A percentile compares a stretch with the other conserved stretches of the same genome.
phyloP scores from a whole-genome alignment of 2,329 filamentous ascomycete genomes.

The Colletotrichum somersetense region DNA sequence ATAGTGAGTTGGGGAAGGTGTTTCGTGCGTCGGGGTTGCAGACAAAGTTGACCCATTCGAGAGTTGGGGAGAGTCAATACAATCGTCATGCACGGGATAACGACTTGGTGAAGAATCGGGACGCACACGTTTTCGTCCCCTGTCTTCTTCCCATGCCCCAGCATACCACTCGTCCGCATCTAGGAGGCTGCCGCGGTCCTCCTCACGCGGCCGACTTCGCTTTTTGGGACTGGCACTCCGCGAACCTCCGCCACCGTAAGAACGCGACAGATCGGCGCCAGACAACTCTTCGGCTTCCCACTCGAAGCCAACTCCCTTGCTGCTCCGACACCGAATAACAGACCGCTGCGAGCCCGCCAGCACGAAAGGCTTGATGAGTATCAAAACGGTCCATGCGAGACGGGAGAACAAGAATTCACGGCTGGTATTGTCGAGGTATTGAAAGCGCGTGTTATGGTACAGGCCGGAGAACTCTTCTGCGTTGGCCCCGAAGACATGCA shows the following conservation, averaged over 20 bases:
- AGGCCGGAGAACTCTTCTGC: slow-evolving; percentile 8
- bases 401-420: slow-evolving; percentile 3
- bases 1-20: neutral
- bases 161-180: slow-evolving; percentile 1
- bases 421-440: slow-evolving; percentile 7
- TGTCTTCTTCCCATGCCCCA: neutral
- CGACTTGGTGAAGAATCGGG: neutral
- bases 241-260: neutral
- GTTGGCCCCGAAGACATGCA: slow-evolving; percentile 6
- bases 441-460: slow-evolving; percentile 6
- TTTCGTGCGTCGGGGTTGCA: neutral
- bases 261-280: neutral
- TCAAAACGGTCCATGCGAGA: slow-evolving; percentile 1
- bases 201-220: neutral
- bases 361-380: slow-evolving; percentile 1
- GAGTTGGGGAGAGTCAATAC: too few species aligned
- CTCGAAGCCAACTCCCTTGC: neutral
- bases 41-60: slow-evolving; percentile 2
- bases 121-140: neutral
- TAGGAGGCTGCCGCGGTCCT: neutral
- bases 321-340: neutral
- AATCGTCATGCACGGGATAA: too few species aligned
- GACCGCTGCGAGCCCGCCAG: neutral
- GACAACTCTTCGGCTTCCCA: slow-evolving; percentile 1
- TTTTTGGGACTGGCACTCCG: neutral